Evolutionary conservation across 2,329 filamentous ascomycete species (phyloP).

Genomic region (Botrytis squamosa): DNA sequence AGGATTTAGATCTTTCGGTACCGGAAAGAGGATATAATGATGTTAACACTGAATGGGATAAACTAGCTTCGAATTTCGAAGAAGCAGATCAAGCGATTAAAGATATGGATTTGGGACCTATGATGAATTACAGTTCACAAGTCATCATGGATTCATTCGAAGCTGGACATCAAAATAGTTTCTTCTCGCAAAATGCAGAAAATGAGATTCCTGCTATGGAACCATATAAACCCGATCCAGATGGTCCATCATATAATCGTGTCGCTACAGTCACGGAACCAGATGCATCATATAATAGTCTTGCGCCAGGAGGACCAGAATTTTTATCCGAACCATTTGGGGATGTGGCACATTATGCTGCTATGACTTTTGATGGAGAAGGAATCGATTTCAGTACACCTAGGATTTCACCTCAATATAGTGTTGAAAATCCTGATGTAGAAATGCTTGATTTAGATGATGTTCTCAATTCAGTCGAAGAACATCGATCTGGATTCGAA

Average conservation of each 20-base stretch:
- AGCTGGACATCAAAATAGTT: neutral
- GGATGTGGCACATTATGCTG: neutral
- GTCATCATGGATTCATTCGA: neutral
- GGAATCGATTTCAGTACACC: neutral
- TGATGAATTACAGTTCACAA: slow-evolving; percentile 5
- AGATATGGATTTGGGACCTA: neutral
- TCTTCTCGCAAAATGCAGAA: neutral
- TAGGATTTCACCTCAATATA: neutral
- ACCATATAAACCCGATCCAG: neutral
- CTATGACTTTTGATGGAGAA: neutral
- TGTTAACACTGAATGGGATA: neutral
- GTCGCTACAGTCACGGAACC: neutral
- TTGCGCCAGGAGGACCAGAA: neutral
- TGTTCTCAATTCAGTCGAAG: neutral
- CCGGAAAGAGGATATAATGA: neutral
- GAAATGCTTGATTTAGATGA: neutral
- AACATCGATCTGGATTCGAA: neutral
- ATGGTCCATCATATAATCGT: neutral
- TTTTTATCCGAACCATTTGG: slow-evolving; percentile 7
- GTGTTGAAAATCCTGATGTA: neutral
- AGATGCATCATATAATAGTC: neutral
- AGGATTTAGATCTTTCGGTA: neutral
- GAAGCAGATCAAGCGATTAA: neutral
- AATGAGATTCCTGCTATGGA: neutral
- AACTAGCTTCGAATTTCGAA: neutral